Evolutionary conservation across 306 rosid species (phyloP), one percentile per base, ranked within the genome.

Genomic region (Astragalus membranaceus): DNA sequence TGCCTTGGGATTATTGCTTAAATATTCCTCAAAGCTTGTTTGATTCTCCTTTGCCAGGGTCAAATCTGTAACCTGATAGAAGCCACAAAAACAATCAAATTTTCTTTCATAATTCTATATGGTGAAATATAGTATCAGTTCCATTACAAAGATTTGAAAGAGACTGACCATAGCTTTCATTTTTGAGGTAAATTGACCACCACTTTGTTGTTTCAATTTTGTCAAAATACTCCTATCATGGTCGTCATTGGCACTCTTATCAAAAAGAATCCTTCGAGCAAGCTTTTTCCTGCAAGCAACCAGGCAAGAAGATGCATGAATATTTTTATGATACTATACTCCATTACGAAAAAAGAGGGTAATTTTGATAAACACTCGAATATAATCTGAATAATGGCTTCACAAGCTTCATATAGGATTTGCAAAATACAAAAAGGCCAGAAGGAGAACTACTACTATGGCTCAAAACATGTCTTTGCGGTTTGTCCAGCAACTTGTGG

Each of bases 131-230:
- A 46, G 70, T 14, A 52, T 70, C 55, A 77, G 46, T 56, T 54
- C 61, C 29, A 64, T 44, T 47, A 42, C 39, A 64, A 53, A 73
- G 37, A 52, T 29, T 32, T 23, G 42, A 77, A 43, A 37, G 65
- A 68, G 30, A 75, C 96, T 63, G 26, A 91, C 96, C 98, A 92
- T 92, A 61, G 96, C 96, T 80, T 92, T 96, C 96, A 92, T 89
- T 83, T 92, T 92, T 10, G 92, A 92, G 39, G 96, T 92, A 75
- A 92, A 89, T 78, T 85, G 90, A 9, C 85, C 90, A 76, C 98
- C 96, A 46, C 89, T 87, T 80, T 87, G 96, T 79, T 87, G 96
- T 84, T 92, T 92, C 66, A 92, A 79, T 75, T 87, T 87, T 5
- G 92, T 86, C 59, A 92, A 77, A 52, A 92, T 86, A 64, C 91